Base-by-base conservation (phyloP, 441 rosid species). In the Biscutella auriculata region DNA sequence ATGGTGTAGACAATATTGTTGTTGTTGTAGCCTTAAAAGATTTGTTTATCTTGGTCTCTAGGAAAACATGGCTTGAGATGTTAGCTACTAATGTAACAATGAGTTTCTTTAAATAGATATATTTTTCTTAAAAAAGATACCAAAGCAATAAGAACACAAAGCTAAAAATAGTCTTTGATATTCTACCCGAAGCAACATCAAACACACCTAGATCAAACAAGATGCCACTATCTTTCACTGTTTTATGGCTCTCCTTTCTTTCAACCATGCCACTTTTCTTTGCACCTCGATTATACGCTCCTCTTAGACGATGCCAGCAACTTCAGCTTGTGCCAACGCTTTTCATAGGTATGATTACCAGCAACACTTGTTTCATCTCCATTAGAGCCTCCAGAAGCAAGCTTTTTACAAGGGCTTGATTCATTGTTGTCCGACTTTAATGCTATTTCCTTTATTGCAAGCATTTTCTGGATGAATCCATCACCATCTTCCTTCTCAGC, bases 41-140 rank as follows among this genome's bases (percentile, higher is more conserved):
- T 63, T 63, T 19, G 41, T 10, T 63, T 63, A 29, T 55, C 19
- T 37, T 54, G 27, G 17, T 54, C 35, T 42, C 23, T 54, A 45
- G 53, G 12, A 6, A 11, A 33, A 51, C 59, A 61, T 50, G 16
- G 15, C 15, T 36, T 29, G 49, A 21, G 42, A 27, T 29, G 36
- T 29, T 37, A 37, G 27, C 29, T 28, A 48, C 49, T 55, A 26
- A 27, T 63, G 56, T 53, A 53, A 19, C 17, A 42, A 9, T 40
- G 27, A 29, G 27, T 44, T 54, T 19, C 19, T 53, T 45, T 44
- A 28, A 32, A n/a, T 32, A 62, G 1, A 23, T 51, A 10, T 33
- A 6, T 1, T 12, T 51, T 44, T 33, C 32, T 53, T 44, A 8
- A 16, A 19, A 34, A 32, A 30, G 42, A 40, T 29, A 40, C 32